Conservation (phyloP, 2,329 filamentous ascomycete species). For the Pestalotiopsis sp. region DNA sequence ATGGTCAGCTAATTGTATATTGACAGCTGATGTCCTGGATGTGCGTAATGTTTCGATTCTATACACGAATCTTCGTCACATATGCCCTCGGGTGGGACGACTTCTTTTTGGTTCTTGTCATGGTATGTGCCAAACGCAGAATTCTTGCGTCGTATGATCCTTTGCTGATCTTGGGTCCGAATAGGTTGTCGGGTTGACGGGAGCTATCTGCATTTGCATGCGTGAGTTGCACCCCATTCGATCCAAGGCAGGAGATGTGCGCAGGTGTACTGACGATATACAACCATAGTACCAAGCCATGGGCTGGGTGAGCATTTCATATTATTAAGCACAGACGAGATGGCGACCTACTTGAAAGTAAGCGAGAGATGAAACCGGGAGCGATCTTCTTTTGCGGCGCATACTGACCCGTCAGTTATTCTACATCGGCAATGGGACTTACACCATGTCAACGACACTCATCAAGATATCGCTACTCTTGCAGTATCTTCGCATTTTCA, state of each 20-base stretch:
- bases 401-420: constrained; percentile 15
- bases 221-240: background rate
- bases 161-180: background rate
- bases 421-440: constrained; percentile 23
- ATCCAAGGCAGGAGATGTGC: background rate
- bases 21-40: constrained; percentile 2
- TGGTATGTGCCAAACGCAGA: background rate
- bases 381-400: background rate
- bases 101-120: constrained; percentile 17
- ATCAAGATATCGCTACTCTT: constrained; percentile 29
- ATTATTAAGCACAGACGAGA: constrained; percentile 7
- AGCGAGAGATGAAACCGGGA: background rate
- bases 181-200: background rate
- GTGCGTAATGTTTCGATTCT: constrained; percentile 21
- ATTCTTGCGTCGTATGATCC: background rate
- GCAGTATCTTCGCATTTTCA: constrained; percentile 27
- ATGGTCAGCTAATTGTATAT: background rate
- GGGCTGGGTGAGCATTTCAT: constrained; percentile 22
- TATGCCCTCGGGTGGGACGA: constrained; percentile 24
- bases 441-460: constrained; percentile 23
- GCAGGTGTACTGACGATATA: background rate
- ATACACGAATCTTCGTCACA: constrained; percentile 19
- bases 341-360: constrained; percentile 18
- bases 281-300: constrained; percentile 14
- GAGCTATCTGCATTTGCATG: constrained; percentile 4